Evolutionary conservation across 2,329 filamentous ascomycete genomes (phyloP).

Genomic region (Beauveria bassiana): DNA sequence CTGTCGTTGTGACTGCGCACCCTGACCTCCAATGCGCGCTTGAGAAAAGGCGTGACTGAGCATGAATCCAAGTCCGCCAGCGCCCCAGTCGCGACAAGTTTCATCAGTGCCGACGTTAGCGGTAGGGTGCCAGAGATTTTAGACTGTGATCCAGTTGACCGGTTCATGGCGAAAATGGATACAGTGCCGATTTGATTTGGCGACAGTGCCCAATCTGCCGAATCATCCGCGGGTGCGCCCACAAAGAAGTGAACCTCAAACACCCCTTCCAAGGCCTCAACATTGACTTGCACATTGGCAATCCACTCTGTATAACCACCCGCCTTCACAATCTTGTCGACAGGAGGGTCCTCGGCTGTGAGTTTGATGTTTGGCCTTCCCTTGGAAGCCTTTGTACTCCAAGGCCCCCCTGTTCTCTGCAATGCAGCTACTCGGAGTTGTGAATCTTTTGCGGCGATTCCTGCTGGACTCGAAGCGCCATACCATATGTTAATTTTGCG

Average conservation of each 20-base stretch:
- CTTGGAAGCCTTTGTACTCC: conserved; percentile 6
- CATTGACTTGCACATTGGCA: conserved; percentile 56
- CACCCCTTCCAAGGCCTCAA: conserved; percentile 51
- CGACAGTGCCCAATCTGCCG: conserved; percentile 41
- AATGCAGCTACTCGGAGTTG: neutral
- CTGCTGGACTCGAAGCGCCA: conserved; percentile 23
- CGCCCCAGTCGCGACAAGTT: conserved; percentile 29
- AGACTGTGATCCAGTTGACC: conserved; percentile 23
- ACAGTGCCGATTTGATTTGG: conserved; percentile 54
- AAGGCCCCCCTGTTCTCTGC: conserved; percentile 14
- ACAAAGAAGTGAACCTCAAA: conserved; percentile 63
- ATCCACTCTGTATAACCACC: conserved; percentile 55
- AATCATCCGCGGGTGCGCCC: conserved; percentile 40
- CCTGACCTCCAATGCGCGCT: conserved; percentile 27
- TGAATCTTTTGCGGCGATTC: conserved; percentile 5
- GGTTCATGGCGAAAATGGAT: conserved; percentile 43
- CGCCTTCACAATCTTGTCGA: conserved; percentile 27
- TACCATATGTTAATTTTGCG: conserved; percentile 46
- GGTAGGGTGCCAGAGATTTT: conserved; percentile 43
- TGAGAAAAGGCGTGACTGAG: conserved; percentile 35
- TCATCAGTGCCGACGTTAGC: conserved; percentile 40
- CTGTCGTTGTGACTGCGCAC: conserved; percentile 21
- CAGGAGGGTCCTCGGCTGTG: conserved; percentile 18
- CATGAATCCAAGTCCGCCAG: conserved; percentile 30
- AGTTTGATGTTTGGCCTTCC: conserved; percentile 20